phyloP scores from a whole-genome alignment of 345 rosid genomes.

The Lumnitzera racemosa region DNA sequence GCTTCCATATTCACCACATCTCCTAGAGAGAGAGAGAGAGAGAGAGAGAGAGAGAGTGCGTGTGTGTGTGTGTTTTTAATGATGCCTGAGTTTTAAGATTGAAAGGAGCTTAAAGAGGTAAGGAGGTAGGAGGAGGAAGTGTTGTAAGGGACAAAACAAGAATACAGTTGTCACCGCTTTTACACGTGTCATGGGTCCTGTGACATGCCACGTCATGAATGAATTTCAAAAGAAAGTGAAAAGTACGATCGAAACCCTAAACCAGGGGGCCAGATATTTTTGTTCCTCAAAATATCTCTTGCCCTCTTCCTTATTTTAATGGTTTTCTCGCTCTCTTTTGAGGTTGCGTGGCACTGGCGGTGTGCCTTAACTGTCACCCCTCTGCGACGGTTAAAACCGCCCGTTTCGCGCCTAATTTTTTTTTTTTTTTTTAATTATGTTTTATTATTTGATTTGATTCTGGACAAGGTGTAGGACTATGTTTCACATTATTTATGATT shows the following conservation, averaged over 20 bases:
- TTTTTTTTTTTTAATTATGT: too few relatives aligned
- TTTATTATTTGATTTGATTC: too few relatives aligned
- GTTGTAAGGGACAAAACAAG: conserved; percentile 8
- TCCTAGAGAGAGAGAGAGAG: too few relatives aligned
- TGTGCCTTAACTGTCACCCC: too few relatives aligned
- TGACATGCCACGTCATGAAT: conserved; percentile 39
- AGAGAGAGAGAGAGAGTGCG: background rate
- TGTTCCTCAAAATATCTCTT: conserved; percentile 33
- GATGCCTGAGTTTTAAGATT: too few relatives aligned
- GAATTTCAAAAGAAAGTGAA: conserved; percentile 3
- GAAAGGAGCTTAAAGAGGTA: background rate
- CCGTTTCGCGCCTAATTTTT: too few relatives aligned
- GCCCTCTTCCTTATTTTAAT: background rate
- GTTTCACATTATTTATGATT: too few relatives aligned
- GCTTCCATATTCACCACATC: too few relatives aligned
- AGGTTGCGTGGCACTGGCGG: too few relatives aligned
- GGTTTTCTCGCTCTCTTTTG: background rate
- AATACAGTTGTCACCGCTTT: conserved; percentile 54
- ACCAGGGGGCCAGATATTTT: conserved; percentile 31
- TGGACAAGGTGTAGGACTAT: too few relatives aligned
- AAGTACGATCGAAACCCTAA: background rate
- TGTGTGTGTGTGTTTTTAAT: background rate
- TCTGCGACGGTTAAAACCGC: too few relatives aligned
- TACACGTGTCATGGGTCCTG: conserved; percentile 48
- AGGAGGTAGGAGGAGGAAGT: background rate